Conservation (phyloP, 768 basidiomycete genomes). For the Coprinopsis marcescibilis region DNA sequence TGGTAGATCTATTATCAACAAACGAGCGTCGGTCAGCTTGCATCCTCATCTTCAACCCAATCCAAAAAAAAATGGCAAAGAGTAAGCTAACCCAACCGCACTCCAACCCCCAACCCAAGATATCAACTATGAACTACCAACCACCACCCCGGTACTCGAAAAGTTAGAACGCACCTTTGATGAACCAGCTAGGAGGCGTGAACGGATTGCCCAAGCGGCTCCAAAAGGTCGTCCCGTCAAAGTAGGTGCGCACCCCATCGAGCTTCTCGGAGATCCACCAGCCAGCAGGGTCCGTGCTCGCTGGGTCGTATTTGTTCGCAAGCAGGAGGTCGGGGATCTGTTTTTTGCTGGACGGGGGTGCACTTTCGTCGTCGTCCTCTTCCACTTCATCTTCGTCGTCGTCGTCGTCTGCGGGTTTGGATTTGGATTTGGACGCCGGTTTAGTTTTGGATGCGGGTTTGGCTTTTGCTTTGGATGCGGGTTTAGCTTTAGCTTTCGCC, state of each 20-base stretch:
- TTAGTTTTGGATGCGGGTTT: neutral
- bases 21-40: neutral
- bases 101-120: too few species aligned
- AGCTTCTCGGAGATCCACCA: constrained; percentile 63
- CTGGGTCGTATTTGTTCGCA: constrained; percentile 53
- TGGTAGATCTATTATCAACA: constrained; percentile 36
- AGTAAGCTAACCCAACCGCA: too few species aligned
- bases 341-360: constrained; percentile 23
- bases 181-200: constrained; percentile 51
- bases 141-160: too few species aligned
- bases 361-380: constrained; percentile 25
- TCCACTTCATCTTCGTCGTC: constrained; percentile 26
- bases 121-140: too few species aligned
- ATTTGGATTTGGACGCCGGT: neutral
- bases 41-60: neutral
- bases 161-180: constrained; percentile 37
- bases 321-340: constrained; percentile 41
- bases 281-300: constrained; percentile 48
- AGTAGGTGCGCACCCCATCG: constrained; percentile 55
- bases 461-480: neutral
- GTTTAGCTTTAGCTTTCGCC: constrained; percentile 18
- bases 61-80: too few species aligned
- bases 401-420: constrained; percentile 23
- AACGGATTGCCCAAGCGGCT: constrained; percentile 57
- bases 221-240: constrained; percentile 45